A percentile compares a stretch with the other conserved stretches of the same genome.
Conservation (phyloP, 108 stramenopile genomes). For the Conticribra guillardii region DNA sequence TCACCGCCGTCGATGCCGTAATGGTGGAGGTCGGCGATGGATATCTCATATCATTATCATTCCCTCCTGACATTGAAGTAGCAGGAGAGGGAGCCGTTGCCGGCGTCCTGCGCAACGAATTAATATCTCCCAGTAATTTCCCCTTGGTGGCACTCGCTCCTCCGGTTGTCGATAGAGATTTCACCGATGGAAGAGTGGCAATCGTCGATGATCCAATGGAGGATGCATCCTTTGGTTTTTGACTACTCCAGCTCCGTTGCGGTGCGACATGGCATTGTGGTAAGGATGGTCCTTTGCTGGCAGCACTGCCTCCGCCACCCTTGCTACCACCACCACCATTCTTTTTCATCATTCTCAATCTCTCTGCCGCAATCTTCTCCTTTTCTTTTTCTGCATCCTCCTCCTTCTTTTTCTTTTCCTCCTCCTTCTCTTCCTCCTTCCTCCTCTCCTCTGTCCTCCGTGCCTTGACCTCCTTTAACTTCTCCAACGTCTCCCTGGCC, state of each 20-base stretch:
- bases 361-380: conserved; percentile 38
- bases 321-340: conserved; percentile 11
- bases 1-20: conserved; percentile 9
- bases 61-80: background rate
- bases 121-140: conserved; percentile 1
- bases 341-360: conserved; percentile 40
- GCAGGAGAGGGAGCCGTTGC: background rate
- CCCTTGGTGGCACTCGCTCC: background rate
- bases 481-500: conserved; percentile 41
- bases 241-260: background rate
- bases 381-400: conserved; percentile 36
- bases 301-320: too few relatives aligned
- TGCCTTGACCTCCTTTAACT: conserved; percentile 27
- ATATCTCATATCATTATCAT: background rate
- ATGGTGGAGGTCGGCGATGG: conserved; percentile 7
- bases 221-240: conserved; percentile 9
- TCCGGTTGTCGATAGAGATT: background rate
- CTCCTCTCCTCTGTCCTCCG: conserved; percentile 28
- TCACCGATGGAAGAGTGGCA: background rate
- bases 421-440: conserved; percentile 33
- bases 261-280: background rate
- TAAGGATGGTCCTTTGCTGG: conserved; percentile 14
- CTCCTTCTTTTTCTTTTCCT: conserved; percentile 18
- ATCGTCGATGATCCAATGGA: background rate
- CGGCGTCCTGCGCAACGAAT: background rate